phyloP scores from a whole-genome alignment of 257 asterid species.

The Datura wrightii region DNA sequence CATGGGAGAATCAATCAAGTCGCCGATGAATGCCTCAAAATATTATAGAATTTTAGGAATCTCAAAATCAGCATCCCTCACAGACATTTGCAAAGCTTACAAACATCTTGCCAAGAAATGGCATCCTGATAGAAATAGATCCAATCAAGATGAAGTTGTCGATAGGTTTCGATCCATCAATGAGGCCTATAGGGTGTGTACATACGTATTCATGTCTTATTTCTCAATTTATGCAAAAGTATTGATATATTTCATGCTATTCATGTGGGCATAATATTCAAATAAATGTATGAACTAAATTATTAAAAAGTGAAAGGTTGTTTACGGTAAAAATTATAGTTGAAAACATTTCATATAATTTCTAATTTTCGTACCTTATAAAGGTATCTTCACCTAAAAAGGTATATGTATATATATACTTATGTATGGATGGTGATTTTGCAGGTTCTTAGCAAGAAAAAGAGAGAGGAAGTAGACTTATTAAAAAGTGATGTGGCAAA shows the following conservation, averaged over 20 bases:
- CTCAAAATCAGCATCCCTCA: slow-evolving; percentile 69
- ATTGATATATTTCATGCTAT: not conserved
- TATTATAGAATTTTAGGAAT: slow-evolving; percentile 70
- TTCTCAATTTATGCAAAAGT: not conserved
- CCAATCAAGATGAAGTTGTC: slow-evolving; percentile 70
- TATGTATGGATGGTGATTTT: not conserved
- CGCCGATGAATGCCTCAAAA: slow-evolving; percentile 34
- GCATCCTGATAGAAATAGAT: slow-evolving; percentile 77
- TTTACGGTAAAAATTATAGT: not conserved
- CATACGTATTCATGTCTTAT: not conserved
- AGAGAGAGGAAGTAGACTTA: slow-evolving; percentile 60
- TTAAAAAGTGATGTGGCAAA: slow-evolving; percentile 39
- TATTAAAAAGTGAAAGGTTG: not conserved
- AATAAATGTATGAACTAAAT: not conserved
- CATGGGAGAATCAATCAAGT: slow-evolving; percentile 53
- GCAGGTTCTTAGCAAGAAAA: slow-evolving; percentile 68
- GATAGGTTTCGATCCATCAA: slow-evolving; percentile 66
- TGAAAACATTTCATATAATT: not conserved
- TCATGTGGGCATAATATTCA: not conserved
- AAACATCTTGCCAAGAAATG: slow-evolving; percentile 72
- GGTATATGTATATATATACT: not conserved
- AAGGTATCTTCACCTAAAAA: not conserved
- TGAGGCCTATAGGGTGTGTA: slow-evolving; percentile 82
- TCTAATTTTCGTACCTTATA: not conserved
- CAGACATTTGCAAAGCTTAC: slow-evolving; percentile 79